phyloP scores from a whole-genome alignment of 768 basidiomycete species.

The Kondoa malvinella region DNA sequence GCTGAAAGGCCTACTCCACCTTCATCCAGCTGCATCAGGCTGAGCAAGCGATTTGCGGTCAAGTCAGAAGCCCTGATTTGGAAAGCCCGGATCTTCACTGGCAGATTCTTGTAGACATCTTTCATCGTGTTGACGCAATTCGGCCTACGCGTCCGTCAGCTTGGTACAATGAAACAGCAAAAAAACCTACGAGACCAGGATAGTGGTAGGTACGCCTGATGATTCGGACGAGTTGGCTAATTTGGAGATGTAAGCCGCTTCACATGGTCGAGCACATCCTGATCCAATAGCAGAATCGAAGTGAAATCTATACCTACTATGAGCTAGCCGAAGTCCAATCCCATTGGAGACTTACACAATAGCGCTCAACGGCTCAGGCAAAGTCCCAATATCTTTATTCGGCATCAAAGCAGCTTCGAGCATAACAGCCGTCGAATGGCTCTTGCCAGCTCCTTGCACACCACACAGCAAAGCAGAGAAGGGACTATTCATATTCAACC shows the following conservation, averaged over 20 bases:
- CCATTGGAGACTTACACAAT: neutral
- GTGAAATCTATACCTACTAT: conserved; percentile 25
- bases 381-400: conserved; percentile 38
- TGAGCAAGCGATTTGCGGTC: conserved; percentile 46
- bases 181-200: neutral
- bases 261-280: conserved; percentile 14
- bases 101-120: conserved; percentile 12
- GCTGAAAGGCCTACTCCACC: neutral
- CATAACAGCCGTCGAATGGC: conserved; percentile 27
- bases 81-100: conserved; percentile 10
- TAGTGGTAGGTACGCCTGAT: neutral
- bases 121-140: conserved; percentile 5
- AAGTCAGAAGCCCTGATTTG: conserved; percentile 29
- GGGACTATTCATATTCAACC: neutral
- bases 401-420: conserved; percentile 55
- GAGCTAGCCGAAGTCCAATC: too few species aligned
- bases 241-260: conserved; percentile 15
- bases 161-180: neutral
- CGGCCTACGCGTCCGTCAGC: conserved; percentile 11
- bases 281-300: conserved; percentile 33
- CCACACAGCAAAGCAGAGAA: neutral
- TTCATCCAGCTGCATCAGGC: conserved; percentile 36
- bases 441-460: neutral
- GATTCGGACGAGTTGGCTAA: neutral
- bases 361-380: conserved; percentile 42